A percentile compares a stretch with the other conserved stretches of the same genome.
These are phyloP conservation scores for Emydomyces testavorans DNA, from an alignment of 2,329 filamentous ascomycete genomes.

Conservation along the genomic window DNA sequence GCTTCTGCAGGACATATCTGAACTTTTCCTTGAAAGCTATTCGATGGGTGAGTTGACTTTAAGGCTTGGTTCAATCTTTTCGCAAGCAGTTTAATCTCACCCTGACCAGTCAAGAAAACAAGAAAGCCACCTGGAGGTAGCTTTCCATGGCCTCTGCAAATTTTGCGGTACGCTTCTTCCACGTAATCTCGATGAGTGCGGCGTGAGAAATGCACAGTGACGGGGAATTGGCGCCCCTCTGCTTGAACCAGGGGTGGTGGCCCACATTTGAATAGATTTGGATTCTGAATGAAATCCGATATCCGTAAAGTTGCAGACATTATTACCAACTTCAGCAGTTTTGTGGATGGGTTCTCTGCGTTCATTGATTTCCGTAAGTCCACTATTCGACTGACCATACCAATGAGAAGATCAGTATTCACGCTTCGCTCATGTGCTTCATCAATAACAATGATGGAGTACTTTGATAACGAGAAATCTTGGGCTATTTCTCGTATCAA, in stretches of 20 bases:
- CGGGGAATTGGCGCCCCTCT: constrained; percentile 82
- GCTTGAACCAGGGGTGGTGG: constrained; percentile 77
- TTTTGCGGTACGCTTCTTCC: constrained; percentile 78
- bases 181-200: constrained; percentile 78
- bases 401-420: constrained; percentile 96
- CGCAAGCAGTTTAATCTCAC: constrained; percentile 76
- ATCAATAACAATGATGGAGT: constrained; percentile 88
- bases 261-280: constrained; percentile 58
- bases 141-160: constrained; percentile 76
- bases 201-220: constrained; percentile 78
- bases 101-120: constrained; percentile 87
- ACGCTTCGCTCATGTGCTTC: constrained; percentile 95
- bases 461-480: constrained; percentile 77
- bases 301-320: constrained; percentile 95
- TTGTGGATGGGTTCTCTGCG: constrained; percentile 56
- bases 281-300: constrained; percentile 78
- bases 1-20: constrained; percentile 65
- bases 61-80: constrained; percentile 64
- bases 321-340: constrained; percentile 83
- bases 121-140: constrained; percentile 82
- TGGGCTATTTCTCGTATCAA: constrained; percentile 80
- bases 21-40: constrained; percentile 53
- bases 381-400: constrained; percentile 88
- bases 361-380: constrained; percentile 67
- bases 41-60: constrained; percentile 41